Evolutionary conservation across 495 filamentous ascomycete genomes (phyloP).

Genomic region (Aspergillus affinis): DNA sequence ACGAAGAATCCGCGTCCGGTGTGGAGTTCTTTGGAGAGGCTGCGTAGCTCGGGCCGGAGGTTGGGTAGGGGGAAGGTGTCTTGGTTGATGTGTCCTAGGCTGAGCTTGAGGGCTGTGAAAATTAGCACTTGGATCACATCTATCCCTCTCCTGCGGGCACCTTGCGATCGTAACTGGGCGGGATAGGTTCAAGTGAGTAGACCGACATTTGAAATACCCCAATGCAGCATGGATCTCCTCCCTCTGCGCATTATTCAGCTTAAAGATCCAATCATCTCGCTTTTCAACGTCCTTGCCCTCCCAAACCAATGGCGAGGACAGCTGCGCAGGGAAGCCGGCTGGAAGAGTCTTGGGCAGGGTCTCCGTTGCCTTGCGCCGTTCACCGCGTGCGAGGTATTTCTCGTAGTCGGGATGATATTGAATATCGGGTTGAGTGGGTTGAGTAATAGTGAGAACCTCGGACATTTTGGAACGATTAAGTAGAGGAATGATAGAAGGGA

Average conservation of each 20-base stretch:
- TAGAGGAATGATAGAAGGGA: too few relatives aligned
- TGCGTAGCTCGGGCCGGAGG: conserved; percentile 45
- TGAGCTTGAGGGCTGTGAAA: conserved; percentile 37
- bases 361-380: conserved; percentile 46
- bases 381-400: conserved; percentile 53
- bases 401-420: conserved; percentile 55
- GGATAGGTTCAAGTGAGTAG: background rate
- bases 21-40: conserved; percentile 54
- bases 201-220: conserved; percentile 52
- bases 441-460: conserved; percentile 26
- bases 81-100: conserved; percentile 48
- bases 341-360: conserved; percentile 45
- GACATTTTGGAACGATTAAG: conserved; percentile 18
- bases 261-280: conserved; percentile 51
- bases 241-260: conserved; percentile 46
- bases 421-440: conserved; percentile 47
- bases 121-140: background rate
- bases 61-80: conserved; percentile 58
- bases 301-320: conserved; percentile 57
- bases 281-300: conserved; percentile 52
- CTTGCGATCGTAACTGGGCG: background rate
- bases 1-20: conserved; percentile 62
- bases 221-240: conserved; percentile 57
- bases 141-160: background rate
- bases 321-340: conserved; percentile 46